These are phyloP conservation scores for Gastrolobium villosum DNA, from an alignment of 306 rosid species.

Conservation along the genomic window DNA sequence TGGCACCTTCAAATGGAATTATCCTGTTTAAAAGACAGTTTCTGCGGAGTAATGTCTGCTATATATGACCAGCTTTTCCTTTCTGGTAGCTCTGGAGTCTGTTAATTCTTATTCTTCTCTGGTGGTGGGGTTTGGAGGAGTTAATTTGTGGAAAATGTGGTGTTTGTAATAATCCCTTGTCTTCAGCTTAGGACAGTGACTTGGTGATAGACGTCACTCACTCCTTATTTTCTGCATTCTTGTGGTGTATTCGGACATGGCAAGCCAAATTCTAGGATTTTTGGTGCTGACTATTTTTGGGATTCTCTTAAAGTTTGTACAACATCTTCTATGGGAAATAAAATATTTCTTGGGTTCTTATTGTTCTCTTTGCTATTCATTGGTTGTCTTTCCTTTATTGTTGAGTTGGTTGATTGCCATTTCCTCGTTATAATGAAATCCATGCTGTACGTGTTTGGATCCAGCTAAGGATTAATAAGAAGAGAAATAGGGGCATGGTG, in stretches of 20 bases:
- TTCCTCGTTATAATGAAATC: neutral
- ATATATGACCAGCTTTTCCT: slow-evolving; percentile 20
- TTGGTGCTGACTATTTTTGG: slow-evolving; percentile 7
- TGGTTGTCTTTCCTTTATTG: slow-evolving; percentile 1
- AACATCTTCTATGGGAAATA: slow-evolving; percentile 13
- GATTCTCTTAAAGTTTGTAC: slow-evolving; percentile 33
- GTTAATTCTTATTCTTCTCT: slow-evolving; percentile 32
- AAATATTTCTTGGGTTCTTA: slow-evolving; percentile 23
- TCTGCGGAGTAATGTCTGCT: slow-evolving; percentile 21
- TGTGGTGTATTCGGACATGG: neutral
- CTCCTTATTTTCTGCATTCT: slow-evolving; percentile 12
- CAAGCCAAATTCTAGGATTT: slow-evolving; percentile 4
- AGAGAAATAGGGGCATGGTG: neutral
- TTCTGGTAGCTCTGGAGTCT: slow-evolving; percentile 36
- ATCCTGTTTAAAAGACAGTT: slow-evolving; percentile 13
- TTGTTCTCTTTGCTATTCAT: neutral
- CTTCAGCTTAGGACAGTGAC: slow-evolving; percentile 29
- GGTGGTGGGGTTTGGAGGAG: slow-evolving; percentile 14
- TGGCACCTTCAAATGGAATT: slow-evolving; percentile 39
- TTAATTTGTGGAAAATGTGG: slow-evolving; percentile 17
- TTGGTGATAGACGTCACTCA: slow-evolving; percentile 26
- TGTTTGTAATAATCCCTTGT: slow-evolving; percentile 12
- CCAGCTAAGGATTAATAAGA: slow-evolving; percentile 11
- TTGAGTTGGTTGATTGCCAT: slow-evolving; percentile 36
- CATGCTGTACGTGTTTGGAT: slow-evolving; percentile 21